Evolutionary conservation across 306 rosid genomes (phyloP), one percentile per base, ranked within the genome.

Genomic region (Malus fusca): DNA sequence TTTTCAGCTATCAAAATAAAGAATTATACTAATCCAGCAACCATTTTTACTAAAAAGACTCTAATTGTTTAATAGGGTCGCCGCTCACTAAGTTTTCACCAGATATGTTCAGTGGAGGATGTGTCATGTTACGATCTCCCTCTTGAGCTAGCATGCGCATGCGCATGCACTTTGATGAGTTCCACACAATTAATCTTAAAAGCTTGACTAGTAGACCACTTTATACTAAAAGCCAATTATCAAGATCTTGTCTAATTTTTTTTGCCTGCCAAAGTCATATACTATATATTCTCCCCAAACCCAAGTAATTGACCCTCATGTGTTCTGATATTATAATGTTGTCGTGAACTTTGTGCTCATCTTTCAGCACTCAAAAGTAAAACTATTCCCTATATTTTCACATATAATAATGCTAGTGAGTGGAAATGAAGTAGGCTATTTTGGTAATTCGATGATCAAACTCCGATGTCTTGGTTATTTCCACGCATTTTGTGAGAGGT

Each of bases 281-380:
- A 14, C 42, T 60, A 53, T 60, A 44, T 26, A 51, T 35, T 60
- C 2, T 60, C 25, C 25, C 13, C 5, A 46, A 69, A 52, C 21
- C 69, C 35, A 51, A 60, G 60, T 15, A 76, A 31, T 72, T 73
- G 80, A 77, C 66, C 52, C 23, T 66, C 11, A 52, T 48, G 68
- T 80, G 61, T 46, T 21, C 11, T 28, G 5, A 69, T 69, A 73
- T 68, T 30, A 81, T 81, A 78, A 64, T 65, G 33, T 71, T n/a
- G 11, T 66, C 15, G 40, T 62, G 40, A 62, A 26, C 67, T 62
- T 58, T 62, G 66, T 10, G 70, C 59, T 69, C 73, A 64, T 56
- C 75, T 72, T 42, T 70, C 55, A 26, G 76, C 78, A 79, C 79
- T 65, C 68, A 51, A 23, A 23, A 74, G 62, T 55, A 77, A 71